Conservation (phyloP, 192 early-diverging fungal genomes). For the Thoreauomyces humboldtii region DNA sequence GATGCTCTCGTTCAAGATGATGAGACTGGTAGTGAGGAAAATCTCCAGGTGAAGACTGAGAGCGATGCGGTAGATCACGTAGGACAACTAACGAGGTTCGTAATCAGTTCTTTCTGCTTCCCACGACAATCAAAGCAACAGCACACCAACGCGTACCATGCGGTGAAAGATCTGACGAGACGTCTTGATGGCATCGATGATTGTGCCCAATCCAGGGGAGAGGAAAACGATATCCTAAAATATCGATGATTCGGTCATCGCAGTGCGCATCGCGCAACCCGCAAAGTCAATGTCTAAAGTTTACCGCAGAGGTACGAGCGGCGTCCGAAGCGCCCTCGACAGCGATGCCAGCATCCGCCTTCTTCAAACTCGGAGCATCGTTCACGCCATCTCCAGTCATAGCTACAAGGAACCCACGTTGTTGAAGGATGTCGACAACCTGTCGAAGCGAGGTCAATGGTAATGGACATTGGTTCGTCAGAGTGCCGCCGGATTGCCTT, state of each 20-base stretch:
- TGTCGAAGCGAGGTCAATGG: no score
- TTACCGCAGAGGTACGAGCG: conserved; percentile 91
- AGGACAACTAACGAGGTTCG: neutral
- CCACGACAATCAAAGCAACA: conserved; percentile 76
- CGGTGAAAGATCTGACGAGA: conserved; percentile 95
- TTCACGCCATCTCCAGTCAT: conserved; percentile 99
- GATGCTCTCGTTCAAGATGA: conserved; percentile 80
- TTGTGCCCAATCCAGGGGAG: conserved; percentile 85
- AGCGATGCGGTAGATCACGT: conserved; percentile 79
- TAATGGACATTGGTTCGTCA: no score
- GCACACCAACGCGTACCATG: no score
- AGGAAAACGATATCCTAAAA: conserved; percentile 96
- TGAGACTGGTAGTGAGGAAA: conserved; percentile 84
- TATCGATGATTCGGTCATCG: no score
- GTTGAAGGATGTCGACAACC: conserved; percentile 93
- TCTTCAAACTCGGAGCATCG: conserved; percentile 97
- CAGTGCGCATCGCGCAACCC: no score
- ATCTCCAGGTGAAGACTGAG: conserved; percentile 94
- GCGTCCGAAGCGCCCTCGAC: conserved; percentile 97
- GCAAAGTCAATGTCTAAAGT: no score
- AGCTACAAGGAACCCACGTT: conserved; percentile 80
- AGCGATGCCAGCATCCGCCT: conserved; percentile 97
- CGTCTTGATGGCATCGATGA: conserved; percentile 87
- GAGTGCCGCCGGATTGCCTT: no score
- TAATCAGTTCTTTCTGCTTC: neutral